phyloP scores from a whole-genome alignment of 225 moss, liverwort and hornwort genomes.

The Pseudisothecium myosuroides region DNA sequence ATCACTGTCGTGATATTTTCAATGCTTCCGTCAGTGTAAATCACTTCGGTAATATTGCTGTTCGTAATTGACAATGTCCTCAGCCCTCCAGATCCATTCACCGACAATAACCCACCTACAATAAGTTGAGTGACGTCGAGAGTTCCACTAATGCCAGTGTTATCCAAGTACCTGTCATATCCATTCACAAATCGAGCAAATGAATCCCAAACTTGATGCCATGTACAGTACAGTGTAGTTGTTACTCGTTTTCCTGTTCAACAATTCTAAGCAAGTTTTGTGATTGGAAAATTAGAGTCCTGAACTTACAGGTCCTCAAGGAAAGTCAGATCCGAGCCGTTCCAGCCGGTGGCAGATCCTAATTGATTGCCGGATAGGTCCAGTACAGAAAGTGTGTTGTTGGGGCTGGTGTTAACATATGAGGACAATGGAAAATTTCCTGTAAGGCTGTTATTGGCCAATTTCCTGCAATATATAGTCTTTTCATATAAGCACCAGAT shows the following conservation, averaged over 20 bases:
- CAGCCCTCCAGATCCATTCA: neutral
- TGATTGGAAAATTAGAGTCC: neutral
- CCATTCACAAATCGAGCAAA: neutral
- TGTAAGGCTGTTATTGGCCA: neutral
- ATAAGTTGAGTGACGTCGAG: neutral
- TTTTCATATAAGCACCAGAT: neutral
- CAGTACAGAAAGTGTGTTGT: neutral
- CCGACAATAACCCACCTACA: neutral
- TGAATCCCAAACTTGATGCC: neutral
- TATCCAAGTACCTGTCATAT: neutral
- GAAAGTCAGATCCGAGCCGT: neutral
- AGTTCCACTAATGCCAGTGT: neutral
- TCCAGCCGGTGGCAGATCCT: neutral
- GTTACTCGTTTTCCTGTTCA: neutral
- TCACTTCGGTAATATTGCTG: neutral
- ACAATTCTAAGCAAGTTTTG: neutral
- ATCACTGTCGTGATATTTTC: neutral
- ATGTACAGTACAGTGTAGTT: neutral
- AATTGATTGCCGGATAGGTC: slow-evolving; percentile 1
- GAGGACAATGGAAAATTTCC: neutral
- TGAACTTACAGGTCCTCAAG: neutral
- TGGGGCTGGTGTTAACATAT: neutral
- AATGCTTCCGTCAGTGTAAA: neutral
- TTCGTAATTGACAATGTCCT: neutral
- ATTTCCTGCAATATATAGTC: neutral